phyloP scores from a whole-genome alignment of 2,329 filamentous ascomycete genomes.

The Zelopaecilomyces penicillatus region DNA sequence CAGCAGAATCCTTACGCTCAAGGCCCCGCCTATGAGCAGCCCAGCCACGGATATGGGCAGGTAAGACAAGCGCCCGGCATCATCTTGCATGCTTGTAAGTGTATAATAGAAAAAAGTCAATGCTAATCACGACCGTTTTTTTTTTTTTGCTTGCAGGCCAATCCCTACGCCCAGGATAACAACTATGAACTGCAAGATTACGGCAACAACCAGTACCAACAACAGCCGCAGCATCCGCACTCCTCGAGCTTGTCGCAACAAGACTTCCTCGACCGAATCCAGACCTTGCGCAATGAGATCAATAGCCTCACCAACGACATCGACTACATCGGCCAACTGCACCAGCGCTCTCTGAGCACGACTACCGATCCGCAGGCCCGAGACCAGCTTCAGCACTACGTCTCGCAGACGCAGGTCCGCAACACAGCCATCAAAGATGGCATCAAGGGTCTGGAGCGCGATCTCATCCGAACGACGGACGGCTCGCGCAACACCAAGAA shows the following conservation, averaged over 20 bases:
- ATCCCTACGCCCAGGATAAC: conserved; percentile 24
- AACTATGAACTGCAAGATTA: conserved; percentile 50
- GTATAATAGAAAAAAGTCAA: background rate
- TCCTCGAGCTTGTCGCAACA: conserved; percentile 43
- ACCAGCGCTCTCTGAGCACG: conserved; percentile 63
- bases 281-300: conserved; percentile 60
- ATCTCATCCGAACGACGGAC: conserved; percentile 56
- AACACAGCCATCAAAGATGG: conserved; percentile 72
- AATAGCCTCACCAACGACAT: conserved; percentile 58
- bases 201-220: conserved; percentile 18
- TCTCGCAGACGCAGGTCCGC: conserved; percentile 61
- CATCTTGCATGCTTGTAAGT: too few species aligned
- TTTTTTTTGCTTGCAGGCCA: conserved; percentile 3
- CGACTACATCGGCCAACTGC: conserved; percentile 57
- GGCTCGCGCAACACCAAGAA: conserved; percentile 57
- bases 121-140: background rate
- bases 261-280: conserved; percentile 61
- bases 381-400: conserved; percentile 56
- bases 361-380: conserved; percentile 45
- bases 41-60: conserved; percentile 12
- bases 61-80: conserved; percentile 6
- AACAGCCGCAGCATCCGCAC: conserved; percentile 12
- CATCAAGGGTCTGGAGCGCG: conserved; percentile 66
- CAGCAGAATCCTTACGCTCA: conserved; percentile 17
- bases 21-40: conserved; percentile 11